A percentile compares a stretch with the other conserved stretches of the same genome.
Evolutionary conservation across 805 yeast genomes (phyloP).

Genomic region (Wickerhamomyces chambardii): DNA sequence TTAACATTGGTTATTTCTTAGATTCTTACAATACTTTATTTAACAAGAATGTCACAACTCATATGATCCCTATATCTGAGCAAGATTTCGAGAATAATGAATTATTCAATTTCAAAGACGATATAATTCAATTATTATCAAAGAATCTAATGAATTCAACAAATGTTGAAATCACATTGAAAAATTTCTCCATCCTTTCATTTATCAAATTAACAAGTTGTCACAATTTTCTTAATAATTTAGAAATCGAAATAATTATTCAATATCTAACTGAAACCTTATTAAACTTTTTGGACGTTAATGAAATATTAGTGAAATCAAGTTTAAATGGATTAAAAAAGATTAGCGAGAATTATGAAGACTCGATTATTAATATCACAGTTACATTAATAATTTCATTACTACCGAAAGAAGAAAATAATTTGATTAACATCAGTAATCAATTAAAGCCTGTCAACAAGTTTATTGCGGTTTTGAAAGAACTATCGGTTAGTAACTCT

Average conservation of each 20-base stretch:
- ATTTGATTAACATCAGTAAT: constrained; percentile 15
- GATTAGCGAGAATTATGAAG: constrained; percentile 23
- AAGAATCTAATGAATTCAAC: constrained; percentile 63
- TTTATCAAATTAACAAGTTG: constrained; percentile 48
- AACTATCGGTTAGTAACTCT: too few species aligned
- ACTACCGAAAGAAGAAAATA: constrained; percentile 36
- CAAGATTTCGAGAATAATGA: too few species aligned
- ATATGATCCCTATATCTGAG: too few species aligned
- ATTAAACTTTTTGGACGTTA: constrained; percentile 29
- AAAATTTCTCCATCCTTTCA: constrained; percentile 58
- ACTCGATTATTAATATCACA: constrained; percentile 38
- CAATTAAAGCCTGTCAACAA: constrained; percentile 12
- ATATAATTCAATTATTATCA: constrained; percentile 57
- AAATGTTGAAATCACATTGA: constrained; percentile 56
- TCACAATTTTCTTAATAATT: constrained; percentile 34
- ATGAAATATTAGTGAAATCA: constrained; percentile 42
- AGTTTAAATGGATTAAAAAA: constrained; percentile 42
- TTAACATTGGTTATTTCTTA: constrained; percentile 50
- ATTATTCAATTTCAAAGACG: constrained; percentile 48
- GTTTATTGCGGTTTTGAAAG: not conserved
- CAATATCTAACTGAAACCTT: constrained; percentile 59
- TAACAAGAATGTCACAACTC: too few species aligned
- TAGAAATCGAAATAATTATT: constrained; percentile 54
- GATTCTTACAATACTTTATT: constrained; percentile 40
- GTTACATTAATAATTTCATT: constrained; percentile 41